Base-by-base conservation (phyloP, 2,329 filamentous ascomycete species). In the Plenodomus lindquistii region DNA sequence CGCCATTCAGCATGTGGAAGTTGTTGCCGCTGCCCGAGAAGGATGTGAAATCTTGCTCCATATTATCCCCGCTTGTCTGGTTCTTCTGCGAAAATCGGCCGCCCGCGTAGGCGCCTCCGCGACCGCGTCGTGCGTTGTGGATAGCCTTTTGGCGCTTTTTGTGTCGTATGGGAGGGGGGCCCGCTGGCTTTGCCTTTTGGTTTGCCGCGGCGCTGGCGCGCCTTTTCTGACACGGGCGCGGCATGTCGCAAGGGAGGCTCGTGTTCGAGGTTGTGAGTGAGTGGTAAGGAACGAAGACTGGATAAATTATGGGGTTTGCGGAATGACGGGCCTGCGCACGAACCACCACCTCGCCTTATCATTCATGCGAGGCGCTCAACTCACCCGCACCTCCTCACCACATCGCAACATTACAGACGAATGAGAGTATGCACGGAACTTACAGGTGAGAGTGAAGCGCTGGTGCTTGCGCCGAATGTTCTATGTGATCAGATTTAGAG, bases 181-280 rank as follows among this genome's bases (percentile, higher is more conserved):
- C 52, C 37, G 53, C 34, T 18, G 57, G 50, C 41, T 55, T 54
- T n/a, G 57, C 48, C 35, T 51, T 53, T 8, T 48, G 53, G n/a
- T 64, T 53, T 6, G 58, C 56, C 37, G 52, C 58, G 34, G 57
- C 56, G 44, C 54, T 62, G 20, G 59, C 56, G 46, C 61, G 61
- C 50, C 61, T 54, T 51, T 56, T 55, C 40, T 64, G 61, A 46
- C 59, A 63, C 21, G 59, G 61, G 52, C 61, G 61, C 48, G 59
- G 55, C 61, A 64, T 64, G 31, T 47, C 48, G 31, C 27, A 31
- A 31, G 27, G 27, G 27, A 31, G 27, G 6, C 9, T 15, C 9
- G 6, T 4, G 27, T 8, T n/a, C n/a, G 6, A 15, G 27, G 27
- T 31, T 7, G 6, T 8, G 15, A 15, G 6, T 4, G 27, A 11